phyloP scores from a whole-genome alignment of 495 filamentous ascomycete genomes.

The Penicillium nucicola region DNA sequence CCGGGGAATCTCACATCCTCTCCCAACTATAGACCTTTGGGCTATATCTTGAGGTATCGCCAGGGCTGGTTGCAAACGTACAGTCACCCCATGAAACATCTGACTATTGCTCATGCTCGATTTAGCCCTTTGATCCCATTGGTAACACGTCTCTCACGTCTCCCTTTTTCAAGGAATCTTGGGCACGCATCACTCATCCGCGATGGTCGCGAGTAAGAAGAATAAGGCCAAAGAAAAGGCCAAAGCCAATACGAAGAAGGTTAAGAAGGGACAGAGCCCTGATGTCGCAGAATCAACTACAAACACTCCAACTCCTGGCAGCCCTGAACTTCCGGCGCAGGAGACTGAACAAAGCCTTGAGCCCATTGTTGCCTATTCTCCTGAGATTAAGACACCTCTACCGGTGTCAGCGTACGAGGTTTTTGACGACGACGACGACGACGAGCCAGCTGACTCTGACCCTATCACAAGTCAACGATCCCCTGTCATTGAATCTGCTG shows the following conservation, averaged over 20 bases:
- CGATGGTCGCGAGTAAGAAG: slow-evolving; percentile 37
- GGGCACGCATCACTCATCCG: slow-evolving; percentile 34
- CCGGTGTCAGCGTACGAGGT: slow-evolving; percentile 8
- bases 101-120: slow-evolving; percentile 28
- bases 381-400: slow-evolving; percentile 18
- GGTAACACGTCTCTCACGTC: slow-evolving; percentile 39
- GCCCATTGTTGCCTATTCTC: slow-evolving; percentile 19
- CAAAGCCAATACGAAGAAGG: slow-evolving; percentile 37
- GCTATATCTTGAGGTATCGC: slow-evolving; percentile 38
- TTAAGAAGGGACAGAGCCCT: slow-evolving; percentile 41
- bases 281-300: slow-evolving; percentile 30
- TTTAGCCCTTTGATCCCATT: slow-evolving; percentile 29
- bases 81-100: slow-evolving; percentile 28
- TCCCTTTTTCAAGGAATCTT: slow-evolving; percentile 19
- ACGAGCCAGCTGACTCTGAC: not conserved
- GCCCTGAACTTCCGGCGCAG: slow-evolving; percentile 21
- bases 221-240: slow-evolving; percentile 33
- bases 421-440: not conserved
- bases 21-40: slow-evolving; percentile 20
- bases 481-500: not conserved
- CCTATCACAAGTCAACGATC: not conserved
- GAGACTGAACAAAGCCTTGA: slow-evolving; percentile 19
- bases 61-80: slow-evolving; percentile 36
- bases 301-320: slow-evolving; percentile 24
- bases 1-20: slow-evolving; percentile 2